phyloP scores from a whole-genome alignment of 768 basidiomycete species.

The Pisolithus sp. region DNA sequence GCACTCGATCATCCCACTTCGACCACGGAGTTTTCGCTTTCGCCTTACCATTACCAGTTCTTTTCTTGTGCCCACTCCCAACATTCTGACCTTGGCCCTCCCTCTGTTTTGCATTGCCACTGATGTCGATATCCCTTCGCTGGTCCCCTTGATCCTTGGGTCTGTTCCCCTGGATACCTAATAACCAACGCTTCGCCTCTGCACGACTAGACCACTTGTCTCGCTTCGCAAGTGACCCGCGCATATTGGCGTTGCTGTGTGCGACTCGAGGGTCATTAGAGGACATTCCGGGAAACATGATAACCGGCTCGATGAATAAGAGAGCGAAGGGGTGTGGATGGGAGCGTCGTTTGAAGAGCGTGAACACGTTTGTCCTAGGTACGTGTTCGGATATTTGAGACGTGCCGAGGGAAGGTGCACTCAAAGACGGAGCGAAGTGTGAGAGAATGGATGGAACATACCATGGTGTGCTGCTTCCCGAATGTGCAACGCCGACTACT shows the following conservation, averaged over 20 bases:
- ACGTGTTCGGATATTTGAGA: neutral
- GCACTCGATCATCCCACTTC: conserved; percentile 19
- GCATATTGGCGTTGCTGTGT: conserved; percentile 26
- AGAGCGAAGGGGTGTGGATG: conserved; percentile 11
- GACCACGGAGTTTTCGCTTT: conserved; percentile 13
- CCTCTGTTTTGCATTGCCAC: neutral
- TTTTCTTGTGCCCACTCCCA: neutral
- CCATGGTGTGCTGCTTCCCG: conserved; percentile 26
- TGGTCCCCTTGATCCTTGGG: too few species aligned
- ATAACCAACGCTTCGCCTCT: conserved; percentile 15
- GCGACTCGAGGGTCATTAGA: conserved; percentile 21
- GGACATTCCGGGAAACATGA: conserved; percentile 26
- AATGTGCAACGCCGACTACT: conserved; percentile 23
- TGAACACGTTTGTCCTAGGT: conserved; percentile 15
- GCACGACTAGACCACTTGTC: conserved; percentile 22
- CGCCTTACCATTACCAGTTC: neutral
- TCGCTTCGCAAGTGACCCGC: conserved; percentile 20
- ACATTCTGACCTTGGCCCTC: neutral
- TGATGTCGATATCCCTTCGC: too few species aligned
- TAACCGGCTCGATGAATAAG: conserved; percentile 24
- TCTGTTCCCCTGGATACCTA: neutral
- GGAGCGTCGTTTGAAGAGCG: conserved; percentile 7
- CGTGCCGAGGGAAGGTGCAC: neutral
- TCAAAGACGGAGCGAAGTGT: neutral
- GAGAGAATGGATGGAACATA: neutral